Evolutionary conservation across 2,329 filamentous ascomycete species (phyloP).

Genomic region (Sporothrix luriei): DNA sequence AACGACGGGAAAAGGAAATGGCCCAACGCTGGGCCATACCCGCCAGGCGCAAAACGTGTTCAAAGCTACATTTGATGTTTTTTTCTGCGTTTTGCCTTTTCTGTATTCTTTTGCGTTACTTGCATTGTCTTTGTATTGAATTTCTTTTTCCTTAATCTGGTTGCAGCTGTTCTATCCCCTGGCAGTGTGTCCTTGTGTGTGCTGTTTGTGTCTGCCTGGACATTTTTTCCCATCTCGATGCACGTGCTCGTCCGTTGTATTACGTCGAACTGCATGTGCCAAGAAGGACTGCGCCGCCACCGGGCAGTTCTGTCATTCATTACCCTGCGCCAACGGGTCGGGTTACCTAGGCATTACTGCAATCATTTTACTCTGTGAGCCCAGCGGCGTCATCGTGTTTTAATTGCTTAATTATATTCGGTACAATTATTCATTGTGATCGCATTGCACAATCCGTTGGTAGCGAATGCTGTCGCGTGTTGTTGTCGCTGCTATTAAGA

Average conservation of each 20-base stretch:
- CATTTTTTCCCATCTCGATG: neutral
- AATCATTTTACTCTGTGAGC: neutral
- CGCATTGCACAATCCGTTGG: neutral
- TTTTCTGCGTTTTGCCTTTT: neutral
- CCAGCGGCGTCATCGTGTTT: neutral
- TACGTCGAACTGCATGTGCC: neutral
- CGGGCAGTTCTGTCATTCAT: neutral
- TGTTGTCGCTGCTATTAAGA: no score
- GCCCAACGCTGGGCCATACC: neutral
- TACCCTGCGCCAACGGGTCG: neutral
- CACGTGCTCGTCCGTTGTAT: neutral
- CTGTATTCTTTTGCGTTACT: no score
- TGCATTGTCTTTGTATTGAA: neutral
- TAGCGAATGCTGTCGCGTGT: no score
- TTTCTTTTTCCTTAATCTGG: neutral
- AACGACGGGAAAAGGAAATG: neutral
- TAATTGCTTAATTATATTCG: no score
- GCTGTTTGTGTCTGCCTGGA: neutral
- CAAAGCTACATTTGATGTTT: neutral
- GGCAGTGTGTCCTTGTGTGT: neutral
- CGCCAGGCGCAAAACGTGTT: constrained; percentile 23
- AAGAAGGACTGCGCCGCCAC: constrained; percentile 3
- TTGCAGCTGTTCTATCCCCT: neutral
- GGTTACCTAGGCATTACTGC: neutral
- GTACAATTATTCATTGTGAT: neutral